phyloP scores from a whole-genome alignment of 2,329 filamentous ascomycete species.

The Seiridium unicorne region DNA sequence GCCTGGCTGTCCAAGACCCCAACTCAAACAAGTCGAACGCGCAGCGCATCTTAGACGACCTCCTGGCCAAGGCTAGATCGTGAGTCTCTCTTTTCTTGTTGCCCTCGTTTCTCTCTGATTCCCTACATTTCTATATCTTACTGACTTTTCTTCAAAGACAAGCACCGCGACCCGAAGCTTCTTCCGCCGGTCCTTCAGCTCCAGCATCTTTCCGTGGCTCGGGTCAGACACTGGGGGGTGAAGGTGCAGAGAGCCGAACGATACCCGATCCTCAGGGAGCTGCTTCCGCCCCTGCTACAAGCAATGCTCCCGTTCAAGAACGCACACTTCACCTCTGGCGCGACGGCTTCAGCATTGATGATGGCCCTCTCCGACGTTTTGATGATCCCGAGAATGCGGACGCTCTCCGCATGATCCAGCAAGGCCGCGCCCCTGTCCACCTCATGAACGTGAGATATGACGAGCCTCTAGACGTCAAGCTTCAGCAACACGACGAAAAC shows the following conservation, averaged over 20 bases:
- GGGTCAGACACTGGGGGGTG: conserved; percentile 76
- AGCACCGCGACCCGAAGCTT: conserved; percentile 8
- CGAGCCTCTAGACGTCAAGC: conserved; percentile 76
- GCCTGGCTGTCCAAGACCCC: conserved; percentile 66
- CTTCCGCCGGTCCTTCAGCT: conserved; percentile 48
- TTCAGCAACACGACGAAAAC: conserved; percentile 73
- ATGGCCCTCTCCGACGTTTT: conserved; percentile 74
- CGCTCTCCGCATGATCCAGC: conserved; percentile 73
- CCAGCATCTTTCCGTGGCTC: conserved; percentile 61
- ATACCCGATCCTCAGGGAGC: conserved; percentile 58
- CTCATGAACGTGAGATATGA: conserved; percentile 74
- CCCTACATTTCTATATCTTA: neutral
- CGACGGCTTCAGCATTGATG: conserved; percentile 82
- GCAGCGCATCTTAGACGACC: conserved; percentile 59
- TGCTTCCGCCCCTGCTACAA: conserved; percentile 22
- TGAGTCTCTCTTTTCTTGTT: conserved; percentile 30
- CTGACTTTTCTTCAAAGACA: neutral
- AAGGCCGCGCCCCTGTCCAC: conserved; percentile 72
- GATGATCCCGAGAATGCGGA: conserved; percentile 74
- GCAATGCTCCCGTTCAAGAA: conserved; percentile 52
- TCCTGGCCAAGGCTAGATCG: conserved; percentile 63
- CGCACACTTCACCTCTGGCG: conserved; percentile 77
- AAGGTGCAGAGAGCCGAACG: conserved; percentile 67
- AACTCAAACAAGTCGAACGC: conserved; percentile 42
- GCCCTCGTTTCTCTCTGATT: too few species aligned